These are phyloP conservation scores for Tillandsia leiboldiana DNA, from an alignment of 176 grass and related monocot genomes.

Conservation along the genomic window DNA sequence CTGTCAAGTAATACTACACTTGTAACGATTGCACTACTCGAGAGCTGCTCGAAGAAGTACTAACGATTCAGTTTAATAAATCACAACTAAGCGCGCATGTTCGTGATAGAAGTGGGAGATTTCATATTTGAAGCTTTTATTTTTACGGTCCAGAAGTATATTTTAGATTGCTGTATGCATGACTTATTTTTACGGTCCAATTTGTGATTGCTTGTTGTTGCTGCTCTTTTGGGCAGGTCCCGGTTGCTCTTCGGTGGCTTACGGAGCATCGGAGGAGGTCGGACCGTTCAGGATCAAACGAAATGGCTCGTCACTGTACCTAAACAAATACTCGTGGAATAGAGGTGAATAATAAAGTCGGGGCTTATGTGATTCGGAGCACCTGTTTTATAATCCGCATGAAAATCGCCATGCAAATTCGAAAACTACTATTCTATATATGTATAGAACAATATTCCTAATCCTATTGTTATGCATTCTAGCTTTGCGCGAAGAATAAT, in stretches of 20 bases:
- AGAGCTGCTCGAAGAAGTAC: too few species aligned
- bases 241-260: conserved; percentile 92
- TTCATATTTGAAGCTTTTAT: not conserved
- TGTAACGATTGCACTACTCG: too few species aligned
- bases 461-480: not conserved
- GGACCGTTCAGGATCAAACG: conserved; percentile 68
- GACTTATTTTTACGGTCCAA: too few species aligned
- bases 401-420: too few species aligned
- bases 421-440: not conserved
- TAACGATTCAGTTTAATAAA: too few species aligned
- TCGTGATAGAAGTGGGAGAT: not conserved
- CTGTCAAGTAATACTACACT: too few species aligned
- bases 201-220: too few species aligned
- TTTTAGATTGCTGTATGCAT: not conserved
- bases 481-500: not conserved
- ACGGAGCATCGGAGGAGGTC: conserved; percentile 93
- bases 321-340: conserved; percentile 90
- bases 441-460: not conserved
- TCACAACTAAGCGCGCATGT: too few species aligned
- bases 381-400: too few species aligned
- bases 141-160: not conserved
- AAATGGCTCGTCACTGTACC: conserved; percentile 60
- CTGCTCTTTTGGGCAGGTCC: conserved; percentile 42
- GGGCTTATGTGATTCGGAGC: too few species aligned
- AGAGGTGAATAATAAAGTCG: conserved; percentile 31